phyloP scores from a whole-genome alignment of 352 stramenopile species.

The Phytophthora pseudosyringae region DNA sequence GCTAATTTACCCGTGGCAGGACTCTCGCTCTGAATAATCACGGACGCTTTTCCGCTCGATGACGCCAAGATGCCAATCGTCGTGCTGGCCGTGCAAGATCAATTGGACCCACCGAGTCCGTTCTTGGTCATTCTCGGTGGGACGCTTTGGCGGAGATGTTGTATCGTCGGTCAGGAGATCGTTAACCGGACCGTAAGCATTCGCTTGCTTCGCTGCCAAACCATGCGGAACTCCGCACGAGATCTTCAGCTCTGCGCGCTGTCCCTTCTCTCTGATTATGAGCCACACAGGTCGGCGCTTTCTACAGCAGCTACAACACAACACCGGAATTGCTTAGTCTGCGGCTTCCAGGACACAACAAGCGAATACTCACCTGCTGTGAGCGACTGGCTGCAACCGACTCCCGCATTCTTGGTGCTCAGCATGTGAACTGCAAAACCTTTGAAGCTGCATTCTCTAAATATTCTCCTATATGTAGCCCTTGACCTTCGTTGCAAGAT shows the following conservation, averaged over 20 bases:
- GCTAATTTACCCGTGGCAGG: too few relatives aligned
- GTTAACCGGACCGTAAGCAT: slow-evolving; percentile 5
- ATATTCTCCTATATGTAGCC: background rate
- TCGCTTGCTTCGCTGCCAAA: background rate
- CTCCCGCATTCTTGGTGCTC: background rate
- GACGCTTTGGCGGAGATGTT: background rate
- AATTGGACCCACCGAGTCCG: background rate
- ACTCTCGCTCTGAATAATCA: background rate
- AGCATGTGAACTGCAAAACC: background rate
- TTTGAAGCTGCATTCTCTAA: slow-evolving; percentile 12
- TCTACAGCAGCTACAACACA: background rate
- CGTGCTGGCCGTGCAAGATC: too few relatives aligned
- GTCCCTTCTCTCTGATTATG: slow-evolving; percentile 12
- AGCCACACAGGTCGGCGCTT: background rate
- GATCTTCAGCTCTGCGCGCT: background rate
- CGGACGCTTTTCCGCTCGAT: slow-evolving; percentile 12
- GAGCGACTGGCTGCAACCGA: background rate
- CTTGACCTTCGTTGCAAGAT: background rate
- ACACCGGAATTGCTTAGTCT: slow-evolving; percentile 1
- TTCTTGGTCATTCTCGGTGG: slow-evolving; percentile 11
- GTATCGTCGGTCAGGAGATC: slow-evolving; percentile 5
- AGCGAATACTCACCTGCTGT: background rate
- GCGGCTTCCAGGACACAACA: background rate
- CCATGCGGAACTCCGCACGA: background rate
- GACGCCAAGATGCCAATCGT: background rate